Base-by-base conservation (phyloP, 2,329 filamentous ascomycete species). In the Fusarium longipes region DNA sequence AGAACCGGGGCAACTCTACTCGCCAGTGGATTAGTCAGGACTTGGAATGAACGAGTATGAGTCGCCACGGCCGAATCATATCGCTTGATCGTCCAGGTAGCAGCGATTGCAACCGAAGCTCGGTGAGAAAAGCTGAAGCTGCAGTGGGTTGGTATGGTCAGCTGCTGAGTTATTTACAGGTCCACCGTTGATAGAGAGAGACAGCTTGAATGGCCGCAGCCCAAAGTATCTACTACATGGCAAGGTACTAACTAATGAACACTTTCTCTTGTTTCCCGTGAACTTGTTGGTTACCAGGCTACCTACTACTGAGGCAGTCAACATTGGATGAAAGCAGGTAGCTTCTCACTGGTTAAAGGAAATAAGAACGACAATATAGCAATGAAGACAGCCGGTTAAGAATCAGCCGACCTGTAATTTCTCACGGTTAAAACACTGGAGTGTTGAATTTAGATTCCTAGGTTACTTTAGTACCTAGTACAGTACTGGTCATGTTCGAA, bases 21-120 rank as follows among this genome's bases (percentile, higher is more conserved):
- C 39, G 15, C 48, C 36, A 40, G 57, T 42, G 63, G 45, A 51
- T 68, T 69, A 68, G 65, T 68, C 45, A 68, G 65, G 17, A 36
- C 22, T 15, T 6, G 7, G 24, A 11, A 48, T 12, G 24, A 29
- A 24, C 4, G 5, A 17, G 20, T 47, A 35, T 43, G 51, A 56
- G 32, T 61, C 30, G 59, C 32, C 33, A 40, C 44, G 17, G 39
- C 45, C 43, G 33, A 47, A 59, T 59, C 29, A 35, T 9, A n/a
- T 43, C n/a, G 25, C 40, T 43, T 11, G 17, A n/a, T 43, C 11
- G 15, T n/a, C 17, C 27, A 22, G 38, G 38, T 24, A 18, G 5
- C 17, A 30, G 6, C 10, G 40, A 43, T 5, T 29, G n/a, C n/a
- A 8, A 30, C 10, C 8, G 18, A 30, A 44, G 15, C 12, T 22